phyloP scores from a whole-genome alignment of 345 rosid genomes.

The Gossypium arboreum region DNA sequence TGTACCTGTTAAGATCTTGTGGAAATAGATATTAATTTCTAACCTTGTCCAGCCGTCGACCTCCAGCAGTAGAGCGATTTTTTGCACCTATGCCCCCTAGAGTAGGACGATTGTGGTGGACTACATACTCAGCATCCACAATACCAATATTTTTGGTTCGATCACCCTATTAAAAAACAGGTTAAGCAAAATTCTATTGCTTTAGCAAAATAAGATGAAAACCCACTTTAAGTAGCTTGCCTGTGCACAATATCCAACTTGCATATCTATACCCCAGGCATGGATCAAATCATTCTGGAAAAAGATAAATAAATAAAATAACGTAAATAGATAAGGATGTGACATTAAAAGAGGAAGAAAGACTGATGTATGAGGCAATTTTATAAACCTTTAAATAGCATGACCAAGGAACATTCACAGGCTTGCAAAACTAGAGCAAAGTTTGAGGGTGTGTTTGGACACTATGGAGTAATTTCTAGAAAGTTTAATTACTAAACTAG shows the following conservation, averaged over 20 bases:
- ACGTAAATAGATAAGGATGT: background rate
- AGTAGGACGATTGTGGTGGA: conserved; percentile 58
- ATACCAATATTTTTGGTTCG: conserved; percentile 53
- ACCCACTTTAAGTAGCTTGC: conserved; percentile 29
- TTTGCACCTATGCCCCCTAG: conserved; percentile 36
- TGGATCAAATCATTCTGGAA: conserved; percentile 64
- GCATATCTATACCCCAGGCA: conserved; percentile 74
- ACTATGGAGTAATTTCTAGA: too few species aligned
- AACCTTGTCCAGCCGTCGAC: conserved; percentile 29
- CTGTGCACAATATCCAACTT: conserved; percentile 69
- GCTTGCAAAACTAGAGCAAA: background rate
- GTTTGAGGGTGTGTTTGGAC: too few species aligned
- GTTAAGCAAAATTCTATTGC: conserved; percentile 1
- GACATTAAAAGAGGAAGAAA: background rate
- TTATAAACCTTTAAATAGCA: background rate
- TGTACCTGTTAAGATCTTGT: background rate
- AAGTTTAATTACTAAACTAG: too few species aligned
- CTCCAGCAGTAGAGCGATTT: background rate
- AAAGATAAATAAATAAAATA: background rate
- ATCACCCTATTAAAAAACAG: conserved; percentile 47
- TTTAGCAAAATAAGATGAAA: background rate
- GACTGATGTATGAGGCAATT: background rate
- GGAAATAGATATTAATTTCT: background rate
- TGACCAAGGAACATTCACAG: background rate
- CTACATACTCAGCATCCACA: conserved; percentile 63